These are phyloP conservation scores for Aspergillus unguis DNA, from an alignment of 2,329 filamentous ascomycete genomes.

Conservation along the genomic window DNA sequence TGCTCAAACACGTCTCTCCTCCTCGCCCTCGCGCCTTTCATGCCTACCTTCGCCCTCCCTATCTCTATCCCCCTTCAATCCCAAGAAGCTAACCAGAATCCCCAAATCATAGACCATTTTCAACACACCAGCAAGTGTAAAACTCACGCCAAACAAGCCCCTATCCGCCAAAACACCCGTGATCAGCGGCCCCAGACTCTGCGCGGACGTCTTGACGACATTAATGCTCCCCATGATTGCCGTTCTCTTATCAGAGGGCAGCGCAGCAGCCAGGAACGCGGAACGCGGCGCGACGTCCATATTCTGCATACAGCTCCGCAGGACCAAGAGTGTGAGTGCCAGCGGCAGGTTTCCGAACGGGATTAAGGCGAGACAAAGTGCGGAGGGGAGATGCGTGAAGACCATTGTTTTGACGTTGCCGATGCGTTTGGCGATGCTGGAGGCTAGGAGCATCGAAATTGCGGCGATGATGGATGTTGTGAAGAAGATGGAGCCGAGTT, in stretches of 20 bases:
- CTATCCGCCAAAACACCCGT: slow-evolving; percentile 61
- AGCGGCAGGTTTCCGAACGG: slow-evolving; percentile 52
- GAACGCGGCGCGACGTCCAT: slow-evolving; percentile 71
- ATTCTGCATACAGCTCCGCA: slow-evolving; percentile 60
- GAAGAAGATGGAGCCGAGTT: slow-evolving; percentile 54
- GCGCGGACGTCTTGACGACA: slow-evolving; percentile 63
- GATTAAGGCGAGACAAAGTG: slow-evolving; percentile 63
- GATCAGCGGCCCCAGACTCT: slow-evolving; percentile 60
- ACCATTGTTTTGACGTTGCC: slow-evolving; percentile 67
- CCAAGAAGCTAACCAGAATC: slow-evolving; percentile 51
- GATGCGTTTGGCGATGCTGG: slow-evolving; percentile 63
- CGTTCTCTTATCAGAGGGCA: slow-evolving; percentile 64
- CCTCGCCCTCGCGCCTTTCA: neutral
- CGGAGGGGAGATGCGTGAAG: slow-evolving; percentile 68
- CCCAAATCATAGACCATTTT: slow-evolving; percentile 62
- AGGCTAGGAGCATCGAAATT: slow-evolving; percentile 50
- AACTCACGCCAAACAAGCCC: slow-evolving; percentile 59
- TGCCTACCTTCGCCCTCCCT: neutral
- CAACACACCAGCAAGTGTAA: slow-evolving; percentile 60
- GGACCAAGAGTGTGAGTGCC: slow-evolving; percentile 58
- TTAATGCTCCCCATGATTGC: slow-evolving; percentile 70
- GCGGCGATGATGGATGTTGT: slow-evolving; percentile 44
- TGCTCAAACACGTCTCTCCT: neutral
- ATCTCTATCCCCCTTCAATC: slow-evolving; percentile 19
- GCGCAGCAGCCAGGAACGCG: slow-evolving; percentile 65